A percentile compares a stretch with the other conserved stretches of the same genome.
Evolutionary conservation across 106 monocot genomes (phyloP).

Genomic region (Dendrobium officinale): DNA sequence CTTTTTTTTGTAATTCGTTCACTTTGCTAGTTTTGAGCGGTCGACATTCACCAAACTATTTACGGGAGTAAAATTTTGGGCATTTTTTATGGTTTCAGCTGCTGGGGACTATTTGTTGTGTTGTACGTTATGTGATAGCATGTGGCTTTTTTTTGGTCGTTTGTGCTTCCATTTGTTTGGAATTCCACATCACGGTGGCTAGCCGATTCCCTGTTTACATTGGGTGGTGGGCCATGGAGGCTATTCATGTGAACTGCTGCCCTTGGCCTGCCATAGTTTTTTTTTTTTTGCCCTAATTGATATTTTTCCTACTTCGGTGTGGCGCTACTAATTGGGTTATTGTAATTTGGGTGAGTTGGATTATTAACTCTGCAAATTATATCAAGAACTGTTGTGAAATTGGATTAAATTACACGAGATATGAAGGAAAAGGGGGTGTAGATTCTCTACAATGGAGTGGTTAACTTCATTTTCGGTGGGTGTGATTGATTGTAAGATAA

Average conservation of each 20-base stretch:
- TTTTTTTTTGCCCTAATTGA: background rate
- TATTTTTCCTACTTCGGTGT: background rate
- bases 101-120: background rate
- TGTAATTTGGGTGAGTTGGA: background rate
- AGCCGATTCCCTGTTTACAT: background rate
- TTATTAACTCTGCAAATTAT: background rate
- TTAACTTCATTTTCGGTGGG: no score
- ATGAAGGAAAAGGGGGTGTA: background rate
- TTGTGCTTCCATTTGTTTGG: constrained; percentile 12
- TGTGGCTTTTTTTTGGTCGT: constrained; percentile 7
- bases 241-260: background rate
- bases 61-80: background rate
- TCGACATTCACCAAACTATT: background rate
- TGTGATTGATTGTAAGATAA: no score
- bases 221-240: background rate
- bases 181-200: background rate
- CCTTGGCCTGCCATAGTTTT: background rate
- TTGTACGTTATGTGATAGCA: background rate
- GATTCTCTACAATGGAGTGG: background rate
- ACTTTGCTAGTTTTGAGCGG: background rate
- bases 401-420: background rate
- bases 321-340: background rate
- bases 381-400: background rate
- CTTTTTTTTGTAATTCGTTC: background rate
- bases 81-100: background rate